A percentile compares a stretch with the other conserved stretches of the same genome.
Conservation (phyloP, 2,329 filamentous ascomycete species). For the Colletotrichum costaricense region DNA sequence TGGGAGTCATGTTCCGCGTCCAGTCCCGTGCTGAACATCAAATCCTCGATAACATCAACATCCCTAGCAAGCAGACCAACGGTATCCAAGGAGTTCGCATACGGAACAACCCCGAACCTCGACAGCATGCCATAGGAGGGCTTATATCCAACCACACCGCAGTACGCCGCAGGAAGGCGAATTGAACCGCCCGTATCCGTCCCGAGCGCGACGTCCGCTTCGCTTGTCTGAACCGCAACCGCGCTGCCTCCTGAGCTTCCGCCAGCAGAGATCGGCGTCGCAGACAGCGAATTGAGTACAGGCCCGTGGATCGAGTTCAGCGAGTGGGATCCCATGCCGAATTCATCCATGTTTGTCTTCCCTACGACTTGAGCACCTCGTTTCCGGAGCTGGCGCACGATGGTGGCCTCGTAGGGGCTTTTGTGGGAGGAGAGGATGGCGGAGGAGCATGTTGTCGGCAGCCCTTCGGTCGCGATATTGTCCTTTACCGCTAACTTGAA, state of each 20-base stretch:
- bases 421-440: slow-evolving; percentile 75
- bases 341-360: slow-evolving; percentile 96
- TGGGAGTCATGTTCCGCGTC: slow-evolving; percentile 68
- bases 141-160: slow-evolving; percentile 86
- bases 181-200: slow-evolving; percentile 96
- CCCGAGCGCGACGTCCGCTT: slow-evolving; percentile 76
- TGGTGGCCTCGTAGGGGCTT: slow-evolving; percentile 85
- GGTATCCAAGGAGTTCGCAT: slow-evolving; percentile 93
- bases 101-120: slow-evolving; percentile 87
- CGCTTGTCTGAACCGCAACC: slow-evolving; percentile 77
- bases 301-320: slow-evolving; percentile 75
- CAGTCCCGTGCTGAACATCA: slow-evolving; percentile 63
- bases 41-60: slow-evolving; percentile 60
- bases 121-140: slow-evolving; percentile 91
- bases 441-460: slow-evolving; percentile 88
- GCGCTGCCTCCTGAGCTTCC: slow-evolving; percentile 96
- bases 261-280: slow-evolving; percentile 72
- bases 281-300: slow-evolving; percentile 63
- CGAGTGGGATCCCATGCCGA: slow-evolving; percentile 94
- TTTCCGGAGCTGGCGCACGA: slow-evolving; percentile 74
- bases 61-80: slow-evolving; percentile 78
- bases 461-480: slow-evolving; percentile 75
- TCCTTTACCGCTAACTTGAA: slow-evolving; percentile 77
- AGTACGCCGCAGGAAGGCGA: slow-evolving; percentile 88
- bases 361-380: slow-evolving; percentile 74